phyloP scores from a whole-genome alignment of 2,329 filamentous ascomycete species.

The Trichothecium sympodiale region DNA sequence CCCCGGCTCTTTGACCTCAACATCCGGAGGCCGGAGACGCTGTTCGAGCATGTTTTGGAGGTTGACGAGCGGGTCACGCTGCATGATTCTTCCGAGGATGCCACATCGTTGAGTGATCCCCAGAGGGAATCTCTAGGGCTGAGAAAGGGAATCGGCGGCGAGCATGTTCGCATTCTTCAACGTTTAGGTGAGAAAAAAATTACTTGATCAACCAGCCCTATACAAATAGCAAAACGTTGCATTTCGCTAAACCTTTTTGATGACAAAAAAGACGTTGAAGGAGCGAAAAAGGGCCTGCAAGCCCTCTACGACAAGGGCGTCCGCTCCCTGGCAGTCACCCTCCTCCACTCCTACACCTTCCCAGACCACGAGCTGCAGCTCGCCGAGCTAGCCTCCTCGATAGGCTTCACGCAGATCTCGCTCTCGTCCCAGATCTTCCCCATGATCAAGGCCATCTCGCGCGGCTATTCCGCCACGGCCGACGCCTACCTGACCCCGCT shows the following conservation, averaged over 20 bases:
- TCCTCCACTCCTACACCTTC: constrained; percentile 90
- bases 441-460: constrained; percentile 31
- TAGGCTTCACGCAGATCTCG: constrained; percentile 67
- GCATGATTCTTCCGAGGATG: constrained; percentile 86
- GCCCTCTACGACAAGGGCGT: constrained; percentile 55
- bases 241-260: too few species aligned
- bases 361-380: constrained; percentile 74
- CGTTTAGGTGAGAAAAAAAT: constrained; percentile 1
- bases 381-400: constrained; percentile 62
- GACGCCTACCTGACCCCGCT: constrained; percentile 31
- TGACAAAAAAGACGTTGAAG: constrained; percentile 42
- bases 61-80: constrained; percentile 83
- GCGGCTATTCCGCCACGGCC: constrained; percentile 30
- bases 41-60: constrained; percentile 80
- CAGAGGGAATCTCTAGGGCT: constrained; percentile 37
- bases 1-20: constrained; percentile 86
- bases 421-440: constrained; percentile 28
- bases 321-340: constrained; percentile 72
- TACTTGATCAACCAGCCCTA: too few species aligned
- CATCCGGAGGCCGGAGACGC: constrained; percentile 73
- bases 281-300: constrained; percentile 45
- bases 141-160: constrained; percentile 54
- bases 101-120: constrained; percentile 41
- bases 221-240: too few species aligned
- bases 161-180: constrained; percentile 56